Percentiles rank a stretch among this genome's conserved stretches.
These are phyloP conservation scores for Iris pallida DNA, from an alignment of 116 monocot species.

Conservation along the genomic window DNA sequence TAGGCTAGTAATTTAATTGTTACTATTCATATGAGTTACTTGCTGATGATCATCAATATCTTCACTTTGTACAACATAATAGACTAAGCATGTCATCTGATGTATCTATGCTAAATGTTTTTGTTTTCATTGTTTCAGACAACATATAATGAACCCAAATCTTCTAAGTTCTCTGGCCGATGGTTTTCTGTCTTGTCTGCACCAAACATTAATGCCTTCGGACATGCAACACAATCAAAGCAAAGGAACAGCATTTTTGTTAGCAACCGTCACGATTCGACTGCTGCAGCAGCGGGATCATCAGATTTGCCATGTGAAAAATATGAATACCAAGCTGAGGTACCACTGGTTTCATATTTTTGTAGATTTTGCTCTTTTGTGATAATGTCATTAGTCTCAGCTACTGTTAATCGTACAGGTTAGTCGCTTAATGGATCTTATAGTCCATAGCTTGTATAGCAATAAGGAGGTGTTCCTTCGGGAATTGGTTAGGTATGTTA, in stretches of 20 bases:
- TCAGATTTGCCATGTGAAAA: constrained; percentile 45
- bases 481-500: constrained; percentile 79
- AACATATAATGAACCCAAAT: constrained; percentile 20
- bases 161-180: constrained; percentile 14
- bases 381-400: background rate
- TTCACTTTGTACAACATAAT: no score
- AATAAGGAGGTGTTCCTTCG: constrained; percentile 99
- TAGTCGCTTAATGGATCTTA: constrained; percentile 92
- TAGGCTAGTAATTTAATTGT: no score
- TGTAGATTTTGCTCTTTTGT: background rate
- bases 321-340: constrained; percentile 90
- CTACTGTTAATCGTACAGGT: constrained; percentile 36
- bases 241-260: constrained; percentile 13
- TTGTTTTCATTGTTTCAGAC: constrained; percentile 16
- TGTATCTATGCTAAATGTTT: background rate
- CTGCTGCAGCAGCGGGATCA: constrained; percentile 31
- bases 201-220: constrained; percentile 2
- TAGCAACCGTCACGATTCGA: constrained; percentile 37
- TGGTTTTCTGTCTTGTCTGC: constrained; percentile 37
- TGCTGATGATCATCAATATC: no score
- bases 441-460: constrained; percentile 95
- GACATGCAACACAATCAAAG: background rate
- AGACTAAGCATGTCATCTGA: background rate
- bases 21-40: no score
- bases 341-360: constrained; percentile 8